Base-by-base conservation (phyloP, 805 yeast species). In the Metschnikowia santaceciliae region DNA sequence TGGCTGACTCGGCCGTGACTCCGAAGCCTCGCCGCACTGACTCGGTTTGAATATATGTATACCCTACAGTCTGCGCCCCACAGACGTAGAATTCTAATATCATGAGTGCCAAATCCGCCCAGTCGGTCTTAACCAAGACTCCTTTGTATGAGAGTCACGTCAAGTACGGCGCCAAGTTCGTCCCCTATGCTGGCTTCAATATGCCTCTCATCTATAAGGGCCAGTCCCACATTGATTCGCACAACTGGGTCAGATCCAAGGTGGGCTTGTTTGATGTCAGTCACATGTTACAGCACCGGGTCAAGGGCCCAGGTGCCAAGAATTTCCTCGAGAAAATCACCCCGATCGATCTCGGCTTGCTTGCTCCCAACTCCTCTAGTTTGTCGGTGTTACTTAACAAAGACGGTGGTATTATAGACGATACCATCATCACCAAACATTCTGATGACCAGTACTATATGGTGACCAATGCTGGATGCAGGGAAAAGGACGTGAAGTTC, bases 201-300 rank as follows among this genome's bases (percentile, higher is more conserved):
- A 92, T 94, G 97, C 99, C 99, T 1, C 90, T 94, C 8, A 69
- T 90, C 32, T 94, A 91, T 74, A 78, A 81, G 56, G 83, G 78
- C n/a, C 96, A 88, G 69, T 70, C 88, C 1, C 98, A 92, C 67
- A 83, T 90, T 38, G 96, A 90, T 54, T 90, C 97, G 0, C 99
- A 94, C 72, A 80, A 86, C 48, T 94, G 98, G 98, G 95, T 92
- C 0, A 81, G 99, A 67, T 63, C 74, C 19, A 80, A 88, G 54
- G 90, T 91, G 35, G 99, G 99, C 6, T 74, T 94, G 46, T 94
- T 94, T 62, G 99, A 94, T 66, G 99, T 94, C 47, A 88, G 96
- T 49, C 99, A 94, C 69, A 94, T 94, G 99, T 78, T 92, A 46
- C 99, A 94, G 73, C 97, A 95, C 67, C 78, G 75, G 40, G 67